phyloP scores from a whole-genome alignment of 192 early-diverging fungal genomes.

The Umbelopsis sp. region DNA sequence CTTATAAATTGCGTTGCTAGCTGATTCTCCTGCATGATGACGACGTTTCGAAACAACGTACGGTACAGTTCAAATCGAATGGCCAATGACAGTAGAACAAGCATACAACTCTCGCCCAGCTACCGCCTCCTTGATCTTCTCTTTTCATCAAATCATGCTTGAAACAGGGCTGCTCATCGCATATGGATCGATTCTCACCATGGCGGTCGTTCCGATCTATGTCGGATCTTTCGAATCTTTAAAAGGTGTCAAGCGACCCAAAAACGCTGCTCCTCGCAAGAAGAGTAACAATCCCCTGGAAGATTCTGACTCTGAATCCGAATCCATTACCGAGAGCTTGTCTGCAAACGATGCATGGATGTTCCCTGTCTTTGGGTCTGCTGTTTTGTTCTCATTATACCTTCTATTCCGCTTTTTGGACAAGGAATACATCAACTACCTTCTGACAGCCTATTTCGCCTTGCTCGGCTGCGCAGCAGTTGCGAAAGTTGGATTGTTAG shows the following conservation, averaged over 20 bases:
- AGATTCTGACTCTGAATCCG: constrained; percentile 68
- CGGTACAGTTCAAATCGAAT: neutral
- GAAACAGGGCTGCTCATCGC: constrained; percentile 65
- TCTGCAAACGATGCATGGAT: constrained; percentile 86
- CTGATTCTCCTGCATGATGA: too few species aligned
- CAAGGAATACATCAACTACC: constrained; percentile 80
- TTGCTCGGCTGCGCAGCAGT: constrained; percentile 81
- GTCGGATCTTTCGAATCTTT: constrained; percentile 79
- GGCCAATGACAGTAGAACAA: constrained; percentile 10
- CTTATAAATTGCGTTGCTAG: too few species aligned
- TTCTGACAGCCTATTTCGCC: constrained; percentile 86
- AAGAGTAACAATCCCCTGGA: constrained; percentile 36
- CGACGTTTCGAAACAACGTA: too few species aligned
- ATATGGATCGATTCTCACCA: constrained; percentile 81
- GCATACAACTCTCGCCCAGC: neutral
- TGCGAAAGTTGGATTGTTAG: constrained; percentile 59
- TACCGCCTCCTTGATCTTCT: neutral
- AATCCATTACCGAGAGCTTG: constrained; percentile 77
- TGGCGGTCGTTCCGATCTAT: constrained; percentile 91
- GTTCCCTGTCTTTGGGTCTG: constrained; percentile 92
- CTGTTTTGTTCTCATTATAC: constrained; percentile 80
- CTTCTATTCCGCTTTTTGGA: constrained; percentile 86
- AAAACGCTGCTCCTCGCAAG: constrained; percentile 25
- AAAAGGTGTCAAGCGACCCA: constrained; percentile 30
- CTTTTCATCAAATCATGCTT: constrained; percentile 3